Evolutionary conservation across 73 alveolate genomes (phyloP), one percentile per base, ranked within the genome.

Genomic region (Uronychia binucleata): DNA sequence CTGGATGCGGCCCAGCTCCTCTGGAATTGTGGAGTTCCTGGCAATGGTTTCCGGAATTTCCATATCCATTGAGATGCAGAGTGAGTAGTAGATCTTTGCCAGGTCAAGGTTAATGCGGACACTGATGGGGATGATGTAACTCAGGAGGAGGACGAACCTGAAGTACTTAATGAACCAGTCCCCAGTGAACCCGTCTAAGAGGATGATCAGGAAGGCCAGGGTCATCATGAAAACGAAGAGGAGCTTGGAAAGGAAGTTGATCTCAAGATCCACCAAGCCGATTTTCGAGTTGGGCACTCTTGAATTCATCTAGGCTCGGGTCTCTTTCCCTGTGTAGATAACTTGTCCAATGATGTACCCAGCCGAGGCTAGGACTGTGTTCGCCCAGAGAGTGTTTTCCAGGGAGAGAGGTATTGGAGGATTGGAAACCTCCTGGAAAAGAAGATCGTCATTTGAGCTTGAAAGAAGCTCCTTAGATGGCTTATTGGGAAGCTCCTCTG

Each of bases 1-100:
- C 75, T 93, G 90, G 46, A 96, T 96, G 86, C 99, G 95, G 0
- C 99, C 99, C 27, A 96, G 83, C 58, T 96, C 98, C 80, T 96
- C 99, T 1, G 99, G 99, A 1, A 95, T 95, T 30, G 97, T 96
- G 0, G 98, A 90, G 81, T 95, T 95, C 80, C 99, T 87, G n/a
- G 99, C 96, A 13, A 95, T 92, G 0, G 98, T 93, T 0, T 97
- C 99, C 28, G 89, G 96, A n/a, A 96, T 96, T 1, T 82, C 90
- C 34, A 80, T 86, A 79, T 95, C 98, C 46, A 85, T 92, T 19
- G 95, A 75, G 26, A 96, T 96, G 14, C 91, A 80, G 81, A 74
- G 90, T 19, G 97, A 89, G 82, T 91, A 95, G 58, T 84, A 94
- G 30, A 94, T 83, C 83, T 96, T 96, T 0, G 98, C 97, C 30